Conservation (phyloP, 2,329 filamentous ascomycete genomes). For the Talaromyces sp. region DNA sequence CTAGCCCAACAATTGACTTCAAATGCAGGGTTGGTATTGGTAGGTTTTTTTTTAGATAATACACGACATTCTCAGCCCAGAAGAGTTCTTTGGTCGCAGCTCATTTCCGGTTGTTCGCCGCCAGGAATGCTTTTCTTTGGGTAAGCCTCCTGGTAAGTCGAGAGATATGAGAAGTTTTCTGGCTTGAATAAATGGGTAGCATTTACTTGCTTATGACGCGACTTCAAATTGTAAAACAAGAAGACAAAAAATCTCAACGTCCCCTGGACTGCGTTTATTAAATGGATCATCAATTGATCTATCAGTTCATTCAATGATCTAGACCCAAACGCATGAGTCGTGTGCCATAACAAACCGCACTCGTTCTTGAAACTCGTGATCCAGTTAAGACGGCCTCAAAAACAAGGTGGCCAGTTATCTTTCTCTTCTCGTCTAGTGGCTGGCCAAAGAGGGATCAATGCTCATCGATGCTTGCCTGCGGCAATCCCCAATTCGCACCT, state of each 20-base stretch:
- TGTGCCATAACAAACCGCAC: not conserved
- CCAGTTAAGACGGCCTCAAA: not conserved
- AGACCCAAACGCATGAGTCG: not conserved
- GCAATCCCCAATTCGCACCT: constrained; percentile 3
- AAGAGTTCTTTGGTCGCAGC: constrained; percentile 15
- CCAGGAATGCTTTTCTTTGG: constrained; percentile 9
- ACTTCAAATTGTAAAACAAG: not conserved
- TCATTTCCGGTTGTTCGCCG: constrained; percentile 15
- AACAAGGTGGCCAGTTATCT: not conserved
- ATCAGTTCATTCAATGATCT: not conserved
- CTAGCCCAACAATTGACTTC: constrained; percentile 14
- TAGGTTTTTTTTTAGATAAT: not conserved
- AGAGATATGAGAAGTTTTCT: constrained; percentile 8
- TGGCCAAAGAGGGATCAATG: constrained; percentile 4
- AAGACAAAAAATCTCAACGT: not conserved
- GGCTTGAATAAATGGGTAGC: not conserved
- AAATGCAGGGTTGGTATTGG: constrained; percentile 5
- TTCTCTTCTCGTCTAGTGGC: not conserved
- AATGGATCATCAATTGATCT: not conserved
- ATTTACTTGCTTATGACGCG: constrained; percentile 11
- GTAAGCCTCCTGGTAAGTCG: not conserved
- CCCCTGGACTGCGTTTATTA: not conserved
- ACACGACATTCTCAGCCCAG: not conserved
- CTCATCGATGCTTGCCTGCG: constrained; percentile 8
- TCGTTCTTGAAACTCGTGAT: not conserved